Percentiles rank a stretch among this genome's conserved stretches.
These are phyloP conservation scores for Gastrolobium bilobum DNA, from an alignment of 306 rosid genomes.

Conservation along the genomic window DNA sequence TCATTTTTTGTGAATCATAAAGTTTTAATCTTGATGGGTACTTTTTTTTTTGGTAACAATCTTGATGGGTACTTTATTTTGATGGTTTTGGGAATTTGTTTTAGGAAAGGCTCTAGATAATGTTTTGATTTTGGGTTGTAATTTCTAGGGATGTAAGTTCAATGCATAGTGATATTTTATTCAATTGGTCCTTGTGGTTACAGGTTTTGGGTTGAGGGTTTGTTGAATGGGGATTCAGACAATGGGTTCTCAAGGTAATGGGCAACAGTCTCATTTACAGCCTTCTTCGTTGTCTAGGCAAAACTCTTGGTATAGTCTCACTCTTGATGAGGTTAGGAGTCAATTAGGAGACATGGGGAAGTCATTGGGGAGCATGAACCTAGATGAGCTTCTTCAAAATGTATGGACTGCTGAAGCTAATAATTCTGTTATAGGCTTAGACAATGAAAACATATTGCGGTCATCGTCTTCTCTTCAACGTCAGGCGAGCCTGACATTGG, in stretches of 20 bases:
- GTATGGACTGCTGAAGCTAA: too few species aligned
- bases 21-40: constrained; percentile 1
- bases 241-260: constrained; percentile 37
- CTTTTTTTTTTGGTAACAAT: too few species aligned
- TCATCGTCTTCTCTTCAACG: constrained; percentile 41
- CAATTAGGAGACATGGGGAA: constrained; percentile 63
- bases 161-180: neutral
- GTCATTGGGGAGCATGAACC: constrained; percentile 67
- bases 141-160: neutral
- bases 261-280: constrained; percentile 38
- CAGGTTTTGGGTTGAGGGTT: constrained; percentile 38
- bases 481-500: constrained; percentile 63
- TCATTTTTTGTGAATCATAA: neutral
- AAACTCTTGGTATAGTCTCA: constrained; percentile 46
- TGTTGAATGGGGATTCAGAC: constrained; percentile 44
- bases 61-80: constrained; percentile 23
- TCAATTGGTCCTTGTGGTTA: neutral
- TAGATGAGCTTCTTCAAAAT: constrained; percentile 67
- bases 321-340: constrained; percentile 62
- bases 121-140: constrained; percentile 15
- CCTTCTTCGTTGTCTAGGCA: constrained; percentile 21
- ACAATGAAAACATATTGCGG: constrained; percentile 16
- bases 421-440: too few species aligned
- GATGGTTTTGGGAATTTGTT: neutral
- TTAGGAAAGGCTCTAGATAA: neutral